Conservation (phyloP, 208 protist species). For the Strigomonas oncopelti region DNA sequence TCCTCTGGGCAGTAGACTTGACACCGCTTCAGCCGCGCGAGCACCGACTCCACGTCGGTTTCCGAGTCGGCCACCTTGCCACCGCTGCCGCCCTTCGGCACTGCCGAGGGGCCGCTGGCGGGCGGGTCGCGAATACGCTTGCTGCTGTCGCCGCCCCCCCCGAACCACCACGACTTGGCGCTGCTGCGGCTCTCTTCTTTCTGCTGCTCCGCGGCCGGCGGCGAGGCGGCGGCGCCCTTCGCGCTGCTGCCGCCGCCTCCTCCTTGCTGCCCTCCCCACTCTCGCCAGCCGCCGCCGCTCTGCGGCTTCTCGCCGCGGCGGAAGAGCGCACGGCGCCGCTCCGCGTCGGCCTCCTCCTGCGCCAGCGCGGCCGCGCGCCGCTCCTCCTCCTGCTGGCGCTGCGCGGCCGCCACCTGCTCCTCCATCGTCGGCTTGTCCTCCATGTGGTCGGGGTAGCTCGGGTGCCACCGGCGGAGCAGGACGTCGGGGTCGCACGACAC, state of each 20-base stretch:
- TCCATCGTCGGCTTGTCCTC: conserved; percentile 66
- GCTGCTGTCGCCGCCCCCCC: conserved; percentile 2
- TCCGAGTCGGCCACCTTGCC: conserved; percentile 40
- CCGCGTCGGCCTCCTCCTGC: conserved; percentile 13
- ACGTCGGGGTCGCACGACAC: conserved; percentile 75
- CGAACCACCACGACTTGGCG: conserved; percentile 6
- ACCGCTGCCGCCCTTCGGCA: background rate
- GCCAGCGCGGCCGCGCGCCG: conserved; percentile 12
- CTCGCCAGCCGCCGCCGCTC: background rate
- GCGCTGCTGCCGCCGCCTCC: conserved; percentile 10
- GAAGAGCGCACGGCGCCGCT: background rate
- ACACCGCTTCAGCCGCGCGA: conserved; percentile 59
- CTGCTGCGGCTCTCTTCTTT: conserved; percentile 4
- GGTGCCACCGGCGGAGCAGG: conserved; percentile 83
- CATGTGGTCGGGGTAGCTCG: conserved; percentile 80
- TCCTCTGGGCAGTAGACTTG: conserved; percentile 84
- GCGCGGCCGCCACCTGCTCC: conserved; percentile 39
- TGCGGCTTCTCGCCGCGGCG: background rate
- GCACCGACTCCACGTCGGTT: conserved; percentile 52
- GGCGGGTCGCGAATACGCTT: conserved; percentile 1
- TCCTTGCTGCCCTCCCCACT: background rate
- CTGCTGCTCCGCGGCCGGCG: background rate
- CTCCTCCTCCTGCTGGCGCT: conserved; percentile 14
- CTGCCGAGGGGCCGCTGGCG: background rate
- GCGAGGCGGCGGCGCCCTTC: background rate